These are phyloP conservation scores for Neurospora sp. DNA, from an alignment of 495 filamentous ascomycete genomes.

Conservation along the genomic window DNA sequence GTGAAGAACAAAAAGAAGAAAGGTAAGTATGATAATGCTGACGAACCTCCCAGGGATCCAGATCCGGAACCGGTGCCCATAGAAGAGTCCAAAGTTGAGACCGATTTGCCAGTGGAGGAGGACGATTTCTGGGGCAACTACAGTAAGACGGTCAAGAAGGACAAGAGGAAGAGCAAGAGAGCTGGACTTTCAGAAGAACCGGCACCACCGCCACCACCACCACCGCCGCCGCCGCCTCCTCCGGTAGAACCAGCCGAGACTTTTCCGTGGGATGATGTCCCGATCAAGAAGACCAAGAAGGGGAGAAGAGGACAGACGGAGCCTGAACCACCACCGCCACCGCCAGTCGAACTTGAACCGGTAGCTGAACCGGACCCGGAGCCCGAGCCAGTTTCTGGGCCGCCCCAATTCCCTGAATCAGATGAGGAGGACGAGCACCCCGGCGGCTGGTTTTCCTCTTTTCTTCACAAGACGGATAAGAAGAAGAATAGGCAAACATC, in stretches of 20 bases:
- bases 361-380: conserved; percentile 17
- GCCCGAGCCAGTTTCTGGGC: conserved; percentile 5
- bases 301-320: conserved; percentile 16
- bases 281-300: conserved; percentile 2
- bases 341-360: conserved; percentile 13
- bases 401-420: not conserved
- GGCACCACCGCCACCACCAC: not conserved
- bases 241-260: not conserved
- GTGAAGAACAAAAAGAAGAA: conserved; percentile 16
- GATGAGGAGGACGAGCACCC: conserved; percentile 1
- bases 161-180: conserved; percentile 9
- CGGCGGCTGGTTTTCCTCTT: conserved; percentile 10
- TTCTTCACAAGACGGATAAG: conserved; percentile 16
- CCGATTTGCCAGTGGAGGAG: conserved; percentile 17
- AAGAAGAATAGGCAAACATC: conserved; percentile 17
- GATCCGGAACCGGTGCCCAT: conserved; percentile 11
- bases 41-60: conserved; percentile 9
- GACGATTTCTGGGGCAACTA: conserved; percentile 9
- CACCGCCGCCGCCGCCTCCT: not conserved
- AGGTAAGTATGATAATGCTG: conserved; percentile 10
- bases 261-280: not conserved
- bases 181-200: not conserved
- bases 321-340: conserved; percentile 8
- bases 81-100: conserved; percentile 13
- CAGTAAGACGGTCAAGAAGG: not conserved